Base-by-base conservation (phyloP, 1,139 yeast genomes). In the Kodamaea arcana region DNA sequence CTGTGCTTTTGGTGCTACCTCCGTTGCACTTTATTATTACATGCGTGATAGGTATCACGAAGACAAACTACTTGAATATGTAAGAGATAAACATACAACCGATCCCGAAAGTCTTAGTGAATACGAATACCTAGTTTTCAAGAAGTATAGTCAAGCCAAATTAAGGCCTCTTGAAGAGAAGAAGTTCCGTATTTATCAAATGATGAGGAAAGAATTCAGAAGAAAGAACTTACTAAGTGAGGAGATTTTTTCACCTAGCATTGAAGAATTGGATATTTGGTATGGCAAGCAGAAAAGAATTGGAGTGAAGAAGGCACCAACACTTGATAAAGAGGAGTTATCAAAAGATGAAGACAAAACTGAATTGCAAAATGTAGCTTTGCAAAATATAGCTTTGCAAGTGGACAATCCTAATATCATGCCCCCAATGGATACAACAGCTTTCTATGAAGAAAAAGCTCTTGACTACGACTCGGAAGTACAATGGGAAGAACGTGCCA, bases 401-500 rank as follows among this genome's bases (percentile, higher is more conserved):
- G 52, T 56, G 24, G 54, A 55, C 28, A 65, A 70, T 41, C 62
- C 69, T 9, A 40, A 51, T 33, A 75, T 83, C 32, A 72, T 81
- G 33, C 80, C 83, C 3, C 72, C 95, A 1, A 72, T 77, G 49
- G 97, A 90, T 54, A 84, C 97, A 11, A 86, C 96, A 2, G 76
- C 71, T 4, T 84, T 88, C 48, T 92, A 83, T 54, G 94, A 92
- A 41, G 58, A 62, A 3, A 76, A 86, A 47, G 97, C 98, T 0
- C 72, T 65, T 10, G 84, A 77, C 12, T 92, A 92, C 56, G 98
- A 94, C 52, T 69, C 71, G 33, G 90, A 81, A 43, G 84, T 92
- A 43, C 79, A 83, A 50, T 76, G 86, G 72, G 98, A 92, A 65
- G 98, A 92, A 54, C 63, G 80, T 35, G 75, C 86, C 34, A 79